These are phyloP conservation scores for Spizellomyces punctatus DNA, from an alignment of 192 early-diverging fungal species.

Conservation along the genomic window DNA sequence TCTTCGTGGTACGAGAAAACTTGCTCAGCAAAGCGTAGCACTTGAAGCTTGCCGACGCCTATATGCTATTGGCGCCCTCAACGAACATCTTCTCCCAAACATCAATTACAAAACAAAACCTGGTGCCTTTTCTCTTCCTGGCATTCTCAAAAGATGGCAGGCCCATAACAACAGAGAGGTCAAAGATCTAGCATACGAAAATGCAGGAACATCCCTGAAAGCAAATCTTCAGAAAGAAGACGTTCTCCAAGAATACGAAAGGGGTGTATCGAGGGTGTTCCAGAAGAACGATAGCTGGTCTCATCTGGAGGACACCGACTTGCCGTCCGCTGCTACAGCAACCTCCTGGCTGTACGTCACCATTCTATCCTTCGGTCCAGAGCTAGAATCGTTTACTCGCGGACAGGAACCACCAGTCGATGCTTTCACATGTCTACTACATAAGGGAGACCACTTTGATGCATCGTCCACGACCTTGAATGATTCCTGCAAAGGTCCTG, in stretches of 20 bases:
- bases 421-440: too few species aligned
- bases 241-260: slow-evolving; percentile 8
- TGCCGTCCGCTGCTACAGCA: not conserved
- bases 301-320: not conserved
- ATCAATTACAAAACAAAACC: not conserved
- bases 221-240: not conserved
- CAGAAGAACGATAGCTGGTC: slow-evolving; percentile 2
- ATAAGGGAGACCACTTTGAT: too few species aligned
- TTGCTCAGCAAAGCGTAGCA: slow-evolving; percentile 72
- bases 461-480: too few species aligned
- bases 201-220: not conserved
- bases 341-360: slow-evolving; percentile 35
- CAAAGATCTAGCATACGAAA: not conserved
- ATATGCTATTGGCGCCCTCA: slow-evolving; percentile 67
- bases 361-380: slow-evolving; percentile 38
- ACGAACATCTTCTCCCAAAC: slow-evolving; percentile 72
- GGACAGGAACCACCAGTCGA: slow-evolving; percentile 15
- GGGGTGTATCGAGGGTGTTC: slow-evolving; percentile 11
- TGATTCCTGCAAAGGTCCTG: not conserved
- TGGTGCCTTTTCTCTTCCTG: slow-evolving; percentile 21
- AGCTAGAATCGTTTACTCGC: slow-evolving; percentile 35
- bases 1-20: slow-evolving; percentile 54
- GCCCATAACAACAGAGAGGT: not conserved
- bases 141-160: not conserved
- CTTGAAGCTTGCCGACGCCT: slow-evolving; percentile 71